phyloP scores from a whole-genome alignment of 1,284 basidiomycete genomes.

The Erythrobasidium hasegawianum region DNA sequence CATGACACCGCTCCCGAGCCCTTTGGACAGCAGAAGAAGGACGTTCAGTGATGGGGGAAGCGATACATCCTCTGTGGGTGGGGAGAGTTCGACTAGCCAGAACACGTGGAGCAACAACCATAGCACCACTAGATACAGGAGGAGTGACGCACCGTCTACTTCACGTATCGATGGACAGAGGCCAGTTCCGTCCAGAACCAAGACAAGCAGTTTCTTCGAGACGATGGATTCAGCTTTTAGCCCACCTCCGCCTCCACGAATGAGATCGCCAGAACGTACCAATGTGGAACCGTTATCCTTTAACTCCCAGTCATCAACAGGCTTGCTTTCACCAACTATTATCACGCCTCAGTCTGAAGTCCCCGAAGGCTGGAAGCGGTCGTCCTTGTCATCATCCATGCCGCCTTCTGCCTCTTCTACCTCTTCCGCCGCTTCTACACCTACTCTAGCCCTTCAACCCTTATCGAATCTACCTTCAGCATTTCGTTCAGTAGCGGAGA shows the following conservation, averaged over 20 bases:
- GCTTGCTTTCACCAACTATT: constrained; percentile 6
- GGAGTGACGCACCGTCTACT: neutral
- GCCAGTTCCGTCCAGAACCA: constrained; percentile 1
- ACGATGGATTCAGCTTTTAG: constrained; percentile 29
- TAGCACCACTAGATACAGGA: neutral
- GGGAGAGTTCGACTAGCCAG: constrained; percentile 11
- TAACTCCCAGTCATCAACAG: no score
- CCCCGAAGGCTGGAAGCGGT: neutral
- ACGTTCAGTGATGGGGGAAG: constrained; percentile 26
- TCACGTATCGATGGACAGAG: neutral
- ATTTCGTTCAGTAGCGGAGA: constrained; percentile 10
- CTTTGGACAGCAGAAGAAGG: constrained; percentile 18
- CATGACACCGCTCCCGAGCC: constrained; percentile 33
- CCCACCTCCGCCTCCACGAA: constrained; percentile 30
- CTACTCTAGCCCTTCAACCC: constrained; percentile 7
- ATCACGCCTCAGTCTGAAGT: neutral
- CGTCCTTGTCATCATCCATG: neutral
- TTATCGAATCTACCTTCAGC: constrained; percentile 12
- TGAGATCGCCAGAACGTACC: constrained; percentile 7
- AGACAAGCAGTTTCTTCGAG: constrained; percentile 25
- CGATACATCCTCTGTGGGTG: constrained; percentile 17
- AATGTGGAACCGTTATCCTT: no score
- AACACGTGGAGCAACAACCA: neutral
- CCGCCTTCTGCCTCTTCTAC: constrained; percentile 7
- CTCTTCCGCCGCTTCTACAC: no score